Base-by-base conservation (phyloP, 2,329 filamentous ascomycete genomes). In the Stagonosporopsis cucurbitacearum region DNA sequence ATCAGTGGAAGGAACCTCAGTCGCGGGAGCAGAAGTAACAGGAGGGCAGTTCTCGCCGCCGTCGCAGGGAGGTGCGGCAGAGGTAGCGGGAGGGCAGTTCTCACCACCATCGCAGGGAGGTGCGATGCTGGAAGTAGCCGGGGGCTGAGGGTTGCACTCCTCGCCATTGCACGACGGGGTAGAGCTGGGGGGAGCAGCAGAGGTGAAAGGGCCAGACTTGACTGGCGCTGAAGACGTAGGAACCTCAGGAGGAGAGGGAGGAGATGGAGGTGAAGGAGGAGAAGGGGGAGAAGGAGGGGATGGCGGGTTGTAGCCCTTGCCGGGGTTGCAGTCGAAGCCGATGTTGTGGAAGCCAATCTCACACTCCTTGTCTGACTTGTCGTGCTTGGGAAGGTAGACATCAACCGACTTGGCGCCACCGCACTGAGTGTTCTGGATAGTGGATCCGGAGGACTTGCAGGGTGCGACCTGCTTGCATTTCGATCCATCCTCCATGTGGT, bases 331-430 rank as follows among this genome's bases (percentile, higher is more conserved):
- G 79, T 92, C 85, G 77, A 94, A 96, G 65, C 81, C 83, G 67
- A 96, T 86, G 72, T 82, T 83, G 78, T 90, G 88, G 67, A 95
- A 84, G 67, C 87, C 86, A 67, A 96, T 83, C 66, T 84, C 82
- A 81, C 91, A 95, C 67, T 77, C 78, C 44, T 82, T 77, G 60
- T 74, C 77, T 49, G 82, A 75, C 60, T 84, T 79, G 71, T 68
- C 59, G 50, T 68, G 63, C 49, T 65, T 60, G 20, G 88, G 85
- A 55, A 84, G 77, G 62, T 82, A 79, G 73, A 97, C 87, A 50
- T 85, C 87, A 59, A 97, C 92, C 54, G 86, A 87, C 73, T 84
- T 91, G 63, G 94, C 93, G 77, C 93, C 93, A 85, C 92, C 94
- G 75, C 94, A 98, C 83, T 97, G 92, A 58, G 81, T 86, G 84